A percentile compares a stretch with the other conserved stretches of the same genome.
These are phyloP conservation scores for Ilyonectria sp. DNA, from an alignment of 2,329 filamentous ascomycete genomes.

Conservation along the genomic window DNA sequence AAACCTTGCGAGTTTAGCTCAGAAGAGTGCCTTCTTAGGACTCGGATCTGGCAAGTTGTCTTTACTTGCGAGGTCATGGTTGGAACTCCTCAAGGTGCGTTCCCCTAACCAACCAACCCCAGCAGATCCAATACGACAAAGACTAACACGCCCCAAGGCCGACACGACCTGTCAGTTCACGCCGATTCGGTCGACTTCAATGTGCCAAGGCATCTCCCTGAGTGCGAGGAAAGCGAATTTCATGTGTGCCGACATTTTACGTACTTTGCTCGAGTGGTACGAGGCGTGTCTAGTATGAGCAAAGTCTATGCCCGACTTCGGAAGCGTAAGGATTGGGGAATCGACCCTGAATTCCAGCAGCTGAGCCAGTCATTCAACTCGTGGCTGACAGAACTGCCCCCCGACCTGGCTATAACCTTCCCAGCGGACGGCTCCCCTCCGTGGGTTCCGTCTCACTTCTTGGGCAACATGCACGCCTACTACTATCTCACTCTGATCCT, in stretches of 20 bases:
- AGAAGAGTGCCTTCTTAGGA: conserved; percentile 87
- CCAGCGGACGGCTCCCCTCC: conserved; percentile 84
- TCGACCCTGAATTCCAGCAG: conserved; percentile 86
- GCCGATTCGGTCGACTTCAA: conserved; percentile 83
- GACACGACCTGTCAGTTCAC: conserved; percentile 83
- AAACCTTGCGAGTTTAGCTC: conserved; percentile 77
- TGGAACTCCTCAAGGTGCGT: conserved; percentile 87
- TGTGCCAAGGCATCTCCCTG: conserved; percentile 73
- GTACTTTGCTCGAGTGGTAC: conserved; percentile 83
- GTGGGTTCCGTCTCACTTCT: conserved; percentile 88
- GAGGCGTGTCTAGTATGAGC: conserved; percentile 84
- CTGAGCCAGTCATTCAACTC: conserved; percentile 83
- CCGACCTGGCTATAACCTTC: conserved; percentile 84
- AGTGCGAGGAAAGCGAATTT: conserved; percentile 82
- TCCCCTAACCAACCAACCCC: background rate
- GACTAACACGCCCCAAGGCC: conserved; percentile 66
- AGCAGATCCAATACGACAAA: background rate
- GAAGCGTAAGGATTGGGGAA: conserved; percentile 87
- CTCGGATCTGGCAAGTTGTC: conserved; percentile 90
- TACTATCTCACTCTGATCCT: conserved; percentile 89
- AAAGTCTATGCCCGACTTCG: conserved; percentile 81
- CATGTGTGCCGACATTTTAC: conserved; percentile 87
- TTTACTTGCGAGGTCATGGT: conserved; percentile 93
- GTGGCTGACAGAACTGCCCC: conserved; percentile 84
- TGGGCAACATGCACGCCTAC: conserved; percentile 92